Percentiles rank a stretch among this genome's conserved stretches.
Conservation (phyloP, 306 rosid genomes). For the Herpetospermum pedunculosum region DNA sequence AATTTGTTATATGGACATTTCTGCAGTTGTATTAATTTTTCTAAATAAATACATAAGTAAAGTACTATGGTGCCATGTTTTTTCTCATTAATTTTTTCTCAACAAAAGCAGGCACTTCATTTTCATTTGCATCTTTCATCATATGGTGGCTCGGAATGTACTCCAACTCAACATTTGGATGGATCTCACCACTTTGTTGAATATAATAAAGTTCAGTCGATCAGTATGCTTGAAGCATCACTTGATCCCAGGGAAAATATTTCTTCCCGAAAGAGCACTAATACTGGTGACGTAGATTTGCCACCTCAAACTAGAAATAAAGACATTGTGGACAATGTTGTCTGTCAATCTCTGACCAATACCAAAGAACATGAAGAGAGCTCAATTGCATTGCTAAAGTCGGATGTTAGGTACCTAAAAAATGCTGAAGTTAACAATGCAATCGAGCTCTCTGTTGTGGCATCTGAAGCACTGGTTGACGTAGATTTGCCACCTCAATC, state of each 20-base stretch:
- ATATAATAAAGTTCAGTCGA: slow-evolving; percentile 18
- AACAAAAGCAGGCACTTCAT: slow-evolving; percentile 40
- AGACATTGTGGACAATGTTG: slow-evolving; percentile 21
- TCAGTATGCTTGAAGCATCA: slow-evolving; percentile 25
- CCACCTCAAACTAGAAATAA: slow-evolving; percentile 15
- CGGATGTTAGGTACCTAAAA: slow-evolving; percentile 19
- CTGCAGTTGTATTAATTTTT: not conserved
- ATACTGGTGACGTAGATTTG: slow-evolving; percentile 20
- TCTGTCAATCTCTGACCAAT: slow-evolving; percentile 18
- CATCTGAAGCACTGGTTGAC: slow-evolving; percentile 87
- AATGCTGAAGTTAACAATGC: slow-evolving; percentile 39
- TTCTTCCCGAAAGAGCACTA: slow-evolving; percentile 7
- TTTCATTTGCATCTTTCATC: slow-evolving; percentile 58
- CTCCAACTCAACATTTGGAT: slow-evolving; percentile 30
- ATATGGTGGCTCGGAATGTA: slow-evolving; percentile 30
- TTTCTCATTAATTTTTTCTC: not conserved
- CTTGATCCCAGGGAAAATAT: slow-evolving; percentile 21
- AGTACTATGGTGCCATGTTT: not conserved
- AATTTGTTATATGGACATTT: not conserved
- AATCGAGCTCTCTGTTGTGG: slow-evolving; percentile 63
- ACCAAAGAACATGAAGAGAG: slow-evolving; percentile 24
- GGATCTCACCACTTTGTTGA: slow-evolving; percentile 26
- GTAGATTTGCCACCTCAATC: slow-evolving; percentile 11
- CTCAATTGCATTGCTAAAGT: too few species aligned
- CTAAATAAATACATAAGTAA: not conserved